Evolutionary conservation across 2,329 filamentous ascomycete genomes (phyloP).

Genomic region (Calonectria henricotiae): DNA sequence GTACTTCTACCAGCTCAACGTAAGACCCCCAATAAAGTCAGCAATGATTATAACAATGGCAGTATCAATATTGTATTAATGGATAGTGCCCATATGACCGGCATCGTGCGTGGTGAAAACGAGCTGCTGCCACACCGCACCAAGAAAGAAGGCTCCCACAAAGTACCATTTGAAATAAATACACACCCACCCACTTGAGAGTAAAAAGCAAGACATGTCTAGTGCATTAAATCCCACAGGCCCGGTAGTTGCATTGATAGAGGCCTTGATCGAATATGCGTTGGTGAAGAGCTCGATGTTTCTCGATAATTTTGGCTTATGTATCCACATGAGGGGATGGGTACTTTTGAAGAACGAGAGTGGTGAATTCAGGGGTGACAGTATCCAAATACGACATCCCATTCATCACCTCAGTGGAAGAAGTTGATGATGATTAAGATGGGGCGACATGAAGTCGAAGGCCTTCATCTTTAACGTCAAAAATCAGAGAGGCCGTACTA

Average conservation of each 20-base stretch:
- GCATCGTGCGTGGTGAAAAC: constrained; percentile 96
- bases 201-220: constrained; percentile 80
- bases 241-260: constrained; percentile 87
- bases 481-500: constrained; percentile 69
- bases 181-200: constrained; percentile 72
- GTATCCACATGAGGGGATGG: constrained; percentile 81
- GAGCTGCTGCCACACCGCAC: constrained; percentile 93
- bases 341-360: constrained; percentile 84
- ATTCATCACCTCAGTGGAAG: constrained; percentile 65
- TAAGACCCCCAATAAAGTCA: constrained; percentile 92
- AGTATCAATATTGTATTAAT: constrained; percentile 87
- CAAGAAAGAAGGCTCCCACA: constrained; percentile 81
- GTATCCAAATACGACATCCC: constrained; percentile 80
- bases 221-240: constrained; percentile 82
- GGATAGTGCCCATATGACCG: constrained; percentile 97
- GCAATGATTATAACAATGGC: constrained; percentile 92
- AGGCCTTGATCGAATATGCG: constrained; percentile 82
- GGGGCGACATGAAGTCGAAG: constrained; percentile 58
- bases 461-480: constrained; percentile 52
- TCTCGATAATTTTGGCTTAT: constrained; percentile 82
- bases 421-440: constrained; percentile 71
- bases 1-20: constrained; percentile 96
- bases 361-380: constrained; percentile 81
- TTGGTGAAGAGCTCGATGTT: constrained; percentile 84
- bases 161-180: constrained; percentile 79